phyloP scores from a whole-genome alignment of 2,329 filamentous ascomycete genomes.

The Spiromastix sp. region DNA sequence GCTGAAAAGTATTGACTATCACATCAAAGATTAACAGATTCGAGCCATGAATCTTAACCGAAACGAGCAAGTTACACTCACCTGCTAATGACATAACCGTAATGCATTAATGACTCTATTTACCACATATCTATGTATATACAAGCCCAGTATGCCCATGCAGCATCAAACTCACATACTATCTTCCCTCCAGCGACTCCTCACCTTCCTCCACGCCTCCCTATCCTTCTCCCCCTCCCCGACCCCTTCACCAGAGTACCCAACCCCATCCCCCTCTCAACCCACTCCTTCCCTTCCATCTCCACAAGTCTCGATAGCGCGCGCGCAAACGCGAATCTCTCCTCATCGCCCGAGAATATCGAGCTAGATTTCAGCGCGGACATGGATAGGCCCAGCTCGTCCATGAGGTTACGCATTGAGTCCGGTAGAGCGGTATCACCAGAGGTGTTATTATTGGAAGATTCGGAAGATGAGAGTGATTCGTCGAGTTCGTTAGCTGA shows the following conservation, averaged over 20 bases:
- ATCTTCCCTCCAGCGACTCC: conserved; percentile 42
- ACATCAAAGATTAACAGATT: too few relatives aligned
- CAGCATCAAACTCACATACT: too few relatives aligned
- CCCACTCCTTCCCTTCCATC: conserved; percentile 94
- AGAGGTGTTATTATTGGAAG: conserved; percentile 11
- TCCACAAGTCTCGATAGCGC: conserved; percentile 75
- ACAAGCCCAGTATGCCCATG: too few relatives aligned
- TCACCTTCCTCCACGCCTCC: conserved; percentile 38
- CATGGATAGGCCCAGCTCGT: conserved; percentile 79
- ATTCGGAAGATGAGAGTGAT: conserved; percentile 35
- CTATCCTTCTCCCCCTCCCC: conserved; percentile 35
- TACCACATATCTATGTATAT: too few relatives aligned
- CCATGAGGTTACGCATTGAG: conserved; percentile 70
- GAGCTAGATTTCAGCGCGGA: conserved; percentile 72
- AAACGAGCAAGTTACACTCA: too few relatives aligned
- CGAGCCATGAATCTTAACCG: too few relatives aligned
- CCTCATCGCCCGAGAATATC: conserved; percentile 89
- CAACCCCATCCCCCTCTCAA: conserved; percentile 60
- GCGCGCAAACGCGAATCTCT: conserved; percentile 89
- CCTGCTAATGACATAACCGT: too few relatives aligned
- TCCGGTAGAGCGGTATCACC: conserved; percentile 46
- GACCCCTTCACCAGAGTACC: conserved; percentile 27
- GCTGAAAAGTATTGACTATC: too few relatives aligned
- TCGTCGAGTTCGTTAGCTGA: conserved; percentile 59
- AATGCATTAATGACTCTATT: too few relatives aligned